phyloP scores from a whole-genome alignment of 2,329 filamentous ascomycete genomes.

The Cladosporium oxysporum region DNA sequence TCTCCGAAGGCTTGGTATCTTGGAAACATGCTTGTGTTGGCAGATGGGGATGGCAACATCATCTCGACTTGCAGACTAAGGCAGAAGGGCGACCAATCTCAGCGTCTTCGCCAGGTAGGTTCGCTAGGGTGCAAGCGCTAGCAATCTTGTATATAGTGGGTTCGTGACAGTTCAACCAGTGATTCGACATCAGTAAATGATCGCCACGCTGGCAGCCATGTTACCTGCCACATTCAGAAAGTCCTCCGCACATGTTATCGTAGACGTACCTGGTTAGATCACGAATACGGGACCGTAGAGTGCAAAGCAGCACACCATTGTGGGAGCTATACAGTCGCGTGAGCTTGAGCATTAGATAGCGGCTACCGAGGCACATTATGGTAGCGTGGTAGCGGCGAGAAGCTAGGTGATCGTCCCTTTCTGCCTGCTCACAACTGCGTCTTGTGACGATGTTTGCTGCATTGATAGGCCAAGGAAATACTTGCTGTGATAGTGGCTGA shows the following conservation, averaged over 20 bases:
- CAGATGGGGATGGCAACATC: not conserved
- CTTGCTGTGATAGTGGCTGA: not conserved
- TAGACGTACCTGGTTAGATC: not conserved
- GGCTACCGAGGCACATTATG: not conserved
- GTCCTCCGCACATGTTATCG: slow-evolving; percentile 1
- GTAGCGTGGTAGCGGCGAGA: not conserved
- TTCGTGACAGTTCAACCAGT: not conserved
- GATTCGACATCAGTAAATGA: not conserved
- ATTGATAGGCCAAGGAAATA: not conserved
- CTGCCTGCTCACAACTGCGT: not conserved
- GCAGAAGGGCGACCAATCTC: not conserved
- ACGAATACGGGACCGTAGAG: not conserved
- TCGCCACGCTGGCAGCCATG: not conserved
- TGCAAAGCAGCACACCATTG: not conserved
- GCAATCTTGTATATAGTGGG: not conserved
- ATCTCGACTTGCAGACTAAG: not conserved
- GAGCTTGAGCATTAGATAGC: not conserved
- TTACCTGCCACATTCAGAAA: not conserved
- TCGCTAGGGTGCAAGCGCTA: not conserved
- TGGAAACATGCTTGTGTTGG: not conserved
- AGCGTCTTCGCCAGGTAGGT: not conserved
- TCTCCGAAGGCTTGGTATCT: not conserved
- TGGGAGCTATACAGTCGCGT: not conserved
- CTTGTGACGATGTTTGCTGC: not conserved
- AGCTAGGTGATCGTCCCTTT: not conserved